A percentile compares a stretch with the other conserved stretches of the same genome.
Evolutionary conservation across 1,284 basidiomycete species (phyloP).

Genomic region (Porodaedalea pini): DNA sequence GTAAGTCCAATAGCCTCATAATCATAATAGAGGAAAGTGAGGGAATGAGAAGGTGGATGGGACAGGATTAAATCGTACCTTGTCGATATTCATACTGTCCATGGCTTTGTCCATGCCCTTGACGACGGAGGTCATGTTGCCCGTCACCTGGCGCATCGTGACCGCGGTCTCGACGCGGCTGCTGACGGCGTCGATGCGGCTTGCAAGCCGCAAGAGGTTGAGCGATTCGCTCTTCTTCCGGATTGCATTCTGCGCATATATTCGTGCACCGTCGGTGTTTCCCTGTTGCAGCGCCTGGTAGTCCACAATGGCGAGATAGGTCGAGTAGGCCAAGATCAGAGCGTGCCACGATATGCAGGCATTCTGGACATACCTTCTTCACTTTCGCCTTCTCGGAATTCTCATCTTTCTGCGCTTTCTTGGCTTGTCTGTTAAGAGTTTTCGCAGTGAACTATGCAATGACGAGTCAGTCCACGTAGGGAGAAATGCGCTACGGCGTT

Average conservation of each 20-base stretch:
- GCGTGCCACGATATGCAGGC: neutral
- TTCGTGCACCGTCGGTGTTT: conserved; percentile 96
- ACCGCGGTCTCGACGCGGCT: conserved; percentile 99
- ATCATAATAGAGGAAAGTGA: no score
- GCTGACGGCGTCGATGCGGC: conserved; percentile 94
- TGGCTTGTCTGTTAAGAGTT: conserved; percentile 86
- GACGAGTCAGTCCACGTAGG: neutral
- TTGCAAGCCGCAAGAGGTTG: conserved; percentile 84
- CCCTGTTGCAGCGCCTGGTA: conserved; percentile 91
- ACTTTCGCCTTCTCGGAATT: conserved; percentile 78
- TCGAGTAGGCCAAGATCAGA: no score
- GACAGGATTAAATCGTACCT: conserved; percentile 48
- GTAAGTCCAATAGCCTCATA: conserved; percentile 14
- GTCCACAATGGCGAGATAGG: neutral
- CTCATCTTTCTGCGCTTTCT: conserved; percentile 95
- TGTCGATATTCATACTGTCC: conserved; percentile 98
- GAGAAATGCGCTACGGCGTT: conserved; percentile 22
- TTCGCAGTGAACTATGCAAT: conserved; percentile 86
- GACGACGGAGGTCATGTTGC: conserved; percentile 95
- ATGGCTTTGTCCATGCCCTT: conserved; percentile 99
- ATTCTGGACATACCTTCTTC: conserved; percentile 69
- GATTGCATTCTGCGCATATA: conserved; percentile 98
- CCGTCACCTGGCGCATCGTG: conserved; percentile 93
- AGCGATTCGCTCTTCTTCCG: conserved; percentile 96
- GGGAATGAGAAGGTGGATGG: neutral